phyloP scores from a whole-genome alignment of 345 rosid genomes.

The Anacardium occidentale region DNA sequence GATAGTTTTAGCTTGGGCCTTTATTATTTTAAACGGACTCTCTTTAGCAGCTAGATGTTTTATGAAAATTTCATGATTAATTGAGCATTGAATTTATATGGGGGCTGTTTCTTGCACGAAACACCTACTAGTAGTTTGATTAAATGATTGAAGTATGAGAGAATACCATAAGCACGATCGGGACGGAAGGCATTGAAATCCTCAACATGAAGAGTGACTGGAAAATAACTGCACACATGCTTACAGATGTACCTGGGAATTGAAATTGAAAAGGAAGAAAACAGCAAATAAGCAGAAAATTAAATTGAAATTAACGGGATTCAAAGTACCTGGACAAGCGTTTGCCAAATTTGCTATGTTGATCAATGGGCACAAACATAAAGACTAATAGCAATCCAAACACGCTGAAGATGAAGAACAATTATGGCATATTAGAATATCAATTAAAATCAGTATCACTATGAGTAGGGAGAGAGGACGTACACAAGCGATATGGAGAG shows the following conservation, averaged over 20 bases:
- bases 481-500: constrained; percentile 46
- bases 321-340: constrained; percentile 50
- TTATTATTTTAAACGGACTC: background rate
- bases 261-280: background rate
- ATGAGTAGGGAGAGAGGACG: constrained; percentile 11
- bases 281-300: background rate
- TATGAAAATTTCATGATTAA: background rate
- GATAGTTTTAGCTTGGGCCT: background rate
- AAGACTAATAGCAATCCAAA: constrained; percentile 53
- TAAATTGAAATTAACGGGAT: background rate
- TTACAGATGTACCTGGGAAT: constrained; percentile 64
- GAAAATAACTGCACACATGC: constrained; percentile 73
- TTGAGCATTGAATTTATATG: background rate
- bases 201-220: constrained; percentile 69
- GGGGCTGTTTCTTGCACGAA: background rate
- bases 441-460: background rate
- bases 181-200: constrained; percentile 61
- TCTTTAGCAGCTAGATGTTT: too few species aligned
- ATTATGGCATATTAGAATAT: background rate
- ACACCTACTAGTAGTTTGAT: background rate
- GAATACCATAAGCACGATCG: constrained; percentile 68
- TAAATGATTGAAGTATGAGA: background rate
- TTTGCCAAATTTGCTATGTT: constrained; percentile 58
- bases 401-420: constrained; percentile 39
- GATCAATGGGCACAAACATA: constrained; percentile 68